phyloP scores from a whole-genome alignment of 225 moss, liverwort and hornwort genomes.

The Polytrichum formosum region DNA sequence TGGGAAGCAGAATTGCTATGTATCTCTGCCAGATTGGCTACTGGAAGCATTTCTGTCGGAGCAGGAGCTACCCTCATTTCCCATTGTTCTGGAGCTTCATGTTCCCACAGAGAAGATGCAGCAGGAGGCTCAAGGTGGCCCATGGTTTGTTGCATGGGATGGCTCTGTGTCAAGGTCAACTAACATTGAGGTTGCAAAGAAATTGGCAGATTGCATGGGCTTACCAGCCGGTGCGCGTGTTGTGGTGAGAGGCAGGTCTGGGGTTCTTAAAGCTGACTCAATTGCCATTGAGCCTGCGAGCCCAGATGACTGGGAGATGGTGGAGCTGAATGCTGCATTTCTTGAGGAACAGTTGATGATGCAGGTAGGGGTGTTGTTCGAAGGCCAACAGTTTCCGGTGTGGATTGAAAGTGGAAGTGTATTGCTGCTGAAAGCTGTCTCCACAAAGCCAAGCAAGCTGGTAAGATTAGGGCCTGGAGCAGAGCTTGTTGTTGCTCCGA shows the following conservation, averaged over 20 bases:
- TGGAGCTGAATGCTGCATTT: conserved; percentile 96
- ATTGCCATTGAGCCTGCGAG: conserved; percentile 86
- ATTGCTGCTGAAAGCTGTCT: conserved; percentile 72
- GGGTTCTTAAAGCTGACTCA: conserved; percentile 68
- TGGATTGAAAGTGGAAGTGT: conserved; percentile 92
- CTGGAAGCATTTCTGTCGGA: conserved; percentile 71
- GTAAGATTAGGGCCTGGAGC: conserved; percentile 87
- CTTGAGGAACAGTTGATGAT: conserved; percentile 90
- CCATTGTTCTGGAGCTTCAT: conserved; percentile 83
- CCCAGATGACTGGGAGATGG: conserved; percentile 97
- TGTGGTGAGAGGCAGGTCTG: conserved; percentile 68
- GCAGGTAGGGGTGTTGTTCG: conserved; percentile 85
- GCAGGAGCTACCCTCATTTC: conserved; percentile 58
- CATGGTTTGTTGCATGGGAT: conserved; percentile 91
- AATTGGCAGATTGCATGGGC: conserved; percentile 78
- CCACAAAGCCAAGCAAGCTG: conserved; percentile 77
- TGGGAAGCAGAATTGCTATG: conserved; percentile 85
- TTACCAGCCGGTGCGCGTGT: conserved; percentile 61
- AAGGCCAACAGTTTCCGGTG: conserved; percentile 87
- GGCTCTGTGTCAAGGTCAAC: conserved; percentile 79
- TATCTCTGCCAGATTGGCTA: conserved; percentile 67
- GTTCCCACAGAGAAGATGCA: conserved; percentile 29
- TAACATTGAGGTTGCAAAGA: conserved; percentile 81
- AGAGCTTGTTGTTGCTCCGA: conserved; percentile 90
- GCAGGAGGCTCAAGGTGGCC: conserved; percentile 19